These are phyloP conservation scores for Lichtheimia hyalospora DNA, from an alignment of 371 early-diverging fungal genomes.

Conservation along the genomic window DNA sequence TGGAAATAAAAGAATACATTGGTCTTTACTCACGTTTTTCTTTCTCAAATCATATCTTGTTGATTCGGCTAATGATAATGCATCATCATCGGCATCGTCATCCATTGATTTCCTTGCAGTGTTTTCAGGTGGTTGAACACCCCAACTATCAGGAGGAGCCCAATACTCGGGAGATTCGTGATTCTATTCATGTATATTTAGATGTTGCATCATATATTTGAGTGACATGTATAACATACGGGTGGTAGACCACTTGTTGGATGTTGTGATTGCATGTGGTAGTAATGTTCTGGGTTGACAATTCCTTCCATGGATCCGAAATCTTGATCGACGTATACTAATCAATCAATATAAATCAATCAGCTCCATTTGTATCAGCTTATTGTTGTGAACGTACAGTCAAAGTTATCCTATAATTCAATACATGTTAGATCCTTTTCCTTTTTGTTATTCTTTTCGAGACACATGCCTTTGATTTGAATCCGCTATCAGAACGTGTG, in stretches of 20 bases:
- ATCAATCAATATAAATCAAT: constrained; percentile 1
- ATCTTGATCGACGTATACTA: constrained; percentile 37
- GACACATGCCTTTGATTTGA: constrained; percentile 1
- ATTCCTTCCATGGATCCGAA: constrained; percentile 51
- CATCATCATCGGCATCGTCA: constrained; percentile 37
- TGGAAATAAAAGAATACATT: background rate
- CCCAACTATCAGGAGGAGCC: constrained; percentile 76
- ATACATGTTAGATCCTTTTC: background rate
- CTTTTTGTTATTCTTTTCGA: background rate
- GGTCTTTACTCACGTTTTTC: constrained; percentile 23
- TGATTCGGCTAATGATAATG: constrained; percentile 25
- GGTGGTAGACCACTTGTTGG: no score
- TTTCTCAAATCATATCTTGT: constrained; percentile 24
- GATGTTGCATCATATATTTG: no score
- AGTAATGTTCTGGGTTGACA: constrained; percentile 26
- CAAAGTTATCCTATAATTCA: constrained; percentile 11
- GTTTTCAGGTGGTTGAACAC: constrained; percentile 52
- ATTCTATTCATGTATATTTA: background rate
- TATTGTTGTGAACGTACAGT: constrained; percentile 10
- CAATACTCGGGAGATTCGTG: constrained; percentile 40
- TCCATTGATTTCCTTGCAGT: constrained; percentile 21
- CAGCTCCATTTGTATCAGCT: background rate
- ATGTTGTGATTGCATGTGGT: constrained; percentile 5
- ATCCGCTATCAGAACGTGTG: background rate
- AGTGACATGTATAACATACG: no score